Evolutionary conservation across 345 rosid species (phyloP).

Genomic region (Hevea brasiliensis): DNA sequence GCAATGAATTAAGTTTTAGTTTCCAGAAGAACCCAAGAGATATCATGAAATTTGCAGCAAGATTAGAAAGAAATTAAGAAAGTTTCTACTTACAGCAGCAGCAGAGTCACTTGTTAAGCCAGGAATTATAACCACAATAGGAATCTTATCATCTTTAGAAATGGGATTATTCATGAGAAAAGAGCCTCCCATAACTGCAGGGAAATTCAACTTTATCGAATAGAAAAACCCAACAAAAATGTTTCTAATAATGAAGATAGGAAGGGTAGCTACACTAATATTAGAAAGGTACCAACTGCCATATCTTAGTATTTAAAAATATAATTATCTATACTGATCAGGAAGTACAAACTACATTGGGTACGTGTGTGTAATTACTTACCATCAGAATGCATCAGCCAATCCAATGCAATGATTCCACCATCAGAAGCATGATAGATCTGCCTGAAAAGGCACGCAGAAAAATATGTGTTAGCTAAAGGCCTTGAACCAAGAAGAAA

Average conservation of each 20-base stretch:
- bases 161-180: constrained; percentile 27
- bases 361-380: background rate
- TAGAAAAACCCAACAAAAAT: background rate
- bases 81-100: constrained; percentile 49
- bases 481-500: background rate
- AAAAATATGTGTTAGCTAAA: constrained; percentile 5
- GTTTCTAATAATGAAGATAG: background rate
- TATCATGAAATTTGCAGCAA: background rate
- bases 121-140: constrained; percentile 61
- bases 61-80: background rate
- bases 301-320: background rate
- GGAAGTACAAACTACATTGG: no score
- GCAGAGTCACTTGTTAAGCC: constrained; percentile 75
- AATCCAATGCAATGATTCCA: constrained; percentile 86
- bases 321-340: no score
- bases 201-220: constrained; percentile 8
- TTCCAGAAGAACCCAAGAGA: background rate
- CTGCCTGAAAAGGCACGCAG: constrained; percentile 42
- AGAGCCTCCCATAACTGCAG: constrained; percentile 36
- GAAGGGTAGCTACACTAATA: background rate
- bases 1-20: background rate
- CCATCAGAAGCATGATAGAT: constrained; percentile 76
- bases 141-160: constrained; percentile 48
- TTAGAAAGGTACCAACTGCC: background rate
- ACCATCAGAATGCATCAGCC: constrained; percentile 71